Base-by-base conservation (phyloP, 2,329 filamentous ascomycete species). In the Corinectria fuckeliana region DNA sequence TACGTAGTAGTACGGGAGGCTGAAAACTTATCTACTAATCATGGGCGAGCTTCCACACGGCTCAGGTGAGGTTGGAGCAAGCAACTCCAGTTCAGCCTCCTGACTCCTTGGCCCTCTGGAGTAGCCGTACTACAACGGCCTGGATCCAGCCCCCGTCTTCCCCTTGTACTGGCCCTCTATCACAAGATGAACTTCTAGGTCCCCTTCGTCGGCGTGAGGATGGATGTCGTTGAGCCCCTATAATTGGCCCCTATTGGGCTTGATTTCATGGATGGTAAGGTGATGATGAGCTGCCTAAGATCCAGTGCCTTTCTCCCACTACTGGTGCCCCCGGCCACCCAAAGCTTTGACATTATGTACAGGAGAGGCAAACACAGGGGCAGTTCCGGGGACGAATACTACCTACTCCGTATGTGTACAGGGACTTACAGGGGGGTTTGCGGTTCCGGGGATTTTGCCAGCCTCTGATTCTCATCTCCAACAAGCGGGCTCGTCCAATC, bases 281-380 rank as follows among this genome's bases (percentile, higher is more conserved):
- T n/a, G n/a, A n/a, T n/a, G n/a, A n/a, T n/a, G n/a, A n/a, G n/a
- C 32, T n/a, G 3, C 18, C 55, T 56, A 50, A 21, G 54, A 39
- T 60, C 44, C 39, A 64, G 44, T 66, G 57, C 57, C 58, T 56
- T 53, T 64, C 58, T 30, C 26, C 39, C 50, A 62, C 61, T 62
- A 59, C 61, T 51, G 51, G 44, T 52, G 61, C 59, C 60, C 64
- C n/a, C n/a, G n/a, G 62, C 59, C 48, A 49, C 41, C 25, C 42
- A 50, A 60, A 34, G 38, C 44, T 55, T 56, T 45, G 61, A 52
- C 49, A 50, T 38, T 28, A 13, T 23, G 54, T 7, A 60, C 63
- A 66, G 66, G 65, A 13, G 50, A 9, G 13, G 8, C n/a, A n/a
- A n/a, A n/a, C n/a, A n/a, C n/a, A n/a, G n/a, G n/a, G n/a, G n/a